These are phyloP conservation scores for Wallemia hederae DNA, from an alignment of 1,284 basidiomycete genomes.

Conservation along the genomic window DNA sequence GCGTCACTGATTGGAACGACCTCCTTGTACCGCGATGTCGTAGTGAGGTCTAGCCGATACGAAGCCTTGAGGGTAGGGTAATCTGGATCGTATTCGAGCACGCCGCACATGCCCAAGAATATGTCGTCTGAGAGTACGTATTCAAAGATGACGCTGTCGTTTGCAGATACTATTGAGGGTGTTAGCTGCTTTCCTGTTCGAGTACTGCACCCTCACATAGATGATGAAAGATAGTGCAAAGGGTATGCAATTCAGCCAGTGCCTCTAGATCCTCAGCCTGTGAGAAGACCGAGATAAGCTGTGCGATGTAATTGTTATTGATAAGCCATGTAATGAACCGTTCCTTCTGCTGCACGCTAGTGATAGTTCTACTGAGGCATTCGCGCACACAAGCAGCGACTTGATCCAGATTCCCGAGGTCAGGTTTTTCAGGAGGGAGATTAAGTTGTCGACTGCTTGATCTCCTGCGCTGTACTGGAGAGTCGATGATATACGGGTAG, in stretches of 20 bases:
- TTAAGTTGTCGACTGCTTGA: not conserved
- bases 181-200: slow-evolving; percentile 4
- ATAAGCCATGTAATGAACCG: not conserved
- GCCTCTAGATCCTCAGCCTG: slow-evolving; percentile 79
- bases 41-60: slow-evolving; percentile 68
- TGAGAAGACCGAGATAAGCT: slow-evolving; percentile 50
- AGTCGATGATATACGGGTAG: slow-evolving; percentile 5
- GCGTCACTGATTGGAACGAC: slow-evolving; percentile 52
- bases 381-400: slow-evolving; percentile 40
- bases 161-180: slow-evolving; percentile 45
- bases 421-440: slow-evolving; percentile 15
- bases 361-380: slow-evolving; percentile 49
- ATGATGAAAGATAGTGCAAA: slow-evolving; percentile 56
- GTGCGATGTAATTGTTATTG: slow-evolving; percentile 53
- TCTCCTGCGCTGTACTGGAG: slow-evolving; percentile 1
- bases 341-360: slow-evolving; percentile 11
- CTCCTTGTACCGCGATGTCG: slow-evolving; percentile 53
- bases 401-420: slow-evolving; percentile 37
- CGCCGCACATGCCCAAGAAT: slow-evolving; percentile 73
- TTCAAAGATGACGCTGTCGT: slow-evolving; percentile 83
- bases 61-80: slow-evolving; percentile 84
- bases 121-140: slow-evolving; percentile 78
- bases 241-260: slow-evolving; percentile 54
- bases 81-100: slow-evolving; percentile 96
- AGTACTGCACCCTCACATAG: slow-evolving; percentile 6